Evolutionary conservation across 176 grass and related monocot genomes (phyloP).

Genomic region (Cenchrus americanus): DNA sequence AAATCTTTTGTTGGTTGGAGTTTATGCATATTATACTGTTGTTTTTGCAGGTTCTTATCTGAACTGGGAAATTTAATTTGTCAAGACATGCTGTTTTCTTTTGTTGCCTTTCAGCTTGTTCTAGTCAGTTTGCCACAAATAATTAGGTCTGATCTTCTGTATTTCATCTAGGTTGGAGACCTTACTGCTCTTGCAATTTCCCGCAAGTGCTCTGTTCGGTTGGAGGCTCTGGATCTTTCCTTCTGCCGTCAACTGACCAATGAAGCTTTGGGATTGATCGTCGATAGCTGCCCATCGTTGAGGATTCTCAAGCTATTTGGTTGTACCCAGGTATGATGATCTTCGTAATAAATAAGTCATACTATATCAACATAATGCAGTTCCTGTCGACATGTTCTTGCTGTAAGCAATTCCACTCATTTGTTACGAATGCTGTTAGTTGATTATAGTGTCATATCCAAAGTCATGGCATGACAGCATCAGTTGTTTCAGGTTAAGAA

Average conservation of each 20-base stretch:
- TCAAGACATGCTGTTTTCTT: not conserved
- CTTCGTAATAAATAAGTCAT: not conserved
- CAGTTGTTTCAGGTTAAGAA: not conserved
- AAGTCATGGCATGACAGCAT: constrained; percentile 26
- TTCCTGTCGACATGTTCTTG: not conserved
- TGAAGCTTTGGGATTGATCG: constrained; percentile 85
- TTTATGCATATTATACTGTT: not conserved
- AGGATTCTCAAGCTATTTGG: constrained; percentile 90
- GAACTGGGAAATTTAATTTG: not conserved
- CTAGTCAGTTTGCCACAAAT: not conserved
- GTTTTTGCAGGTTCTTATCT: not conserved
- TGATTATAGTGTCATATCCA: not conserved
- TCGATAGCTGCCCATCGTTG: constrained; percentile 67
- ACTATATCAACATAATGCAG: not conserved
- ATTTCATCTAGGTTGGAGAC: constrained; percentile 65
- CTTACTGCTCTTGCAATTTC: constrained; percentile 83
- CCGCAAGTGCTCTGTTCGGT: constrained; percentile 49
- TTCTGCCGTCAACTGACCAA: constrained; percentile 85
- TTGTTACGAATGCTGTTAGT: not conserved
- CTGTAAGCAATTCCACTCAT: constrained; percentile 8
- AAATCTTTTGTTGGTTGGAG: constrained; percentile 1
- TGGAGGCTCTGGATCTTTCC: constrained; percentile 86
- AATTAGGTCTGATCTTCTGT: constrained; percentile 24
- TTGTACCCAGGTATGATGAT: constrained; percentile 77
- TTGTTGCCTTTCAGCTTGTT: constrained; percentile 24